Percentiles rank a stretch among this genome's conserved stretches.
These are phyloP conservation scores for Barbatosphaeria neglecta DNA, from an alignment of 495 filamentous ascomycete species.

Conservation along the genomic window DNA sequence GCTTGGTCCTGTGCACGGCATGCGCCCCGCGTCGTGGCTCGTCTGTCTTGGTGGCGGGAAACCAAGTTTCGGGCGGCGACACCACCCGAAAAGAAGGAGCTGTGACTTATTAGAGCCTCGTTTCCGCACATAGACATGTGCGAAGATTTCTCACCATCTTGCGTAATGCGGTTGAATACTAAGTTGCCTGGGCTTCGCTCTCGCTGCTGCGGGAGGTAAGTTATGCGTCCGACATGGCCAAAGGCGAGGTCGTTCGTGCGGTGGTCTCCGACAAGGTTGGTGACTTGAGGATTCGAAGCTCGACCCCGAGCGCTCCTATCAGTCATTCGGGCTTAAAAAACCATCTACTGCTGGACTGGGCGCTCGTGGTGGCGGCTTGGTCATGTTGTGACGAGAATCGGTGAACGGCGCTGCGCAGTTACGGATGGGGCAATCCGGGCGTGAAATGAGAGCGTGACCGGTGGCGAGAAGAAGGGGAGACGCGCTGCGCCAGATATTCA, in stretches of 20 bases:
- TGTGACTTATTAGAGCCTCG: not conserved
- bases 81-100: slow-evolving; percentile 15
- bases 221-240: slow-evolving; percentile 11
- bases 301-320: not conserved
- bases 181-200: slow-evolving; percentile 9
- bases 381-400: not conserved
- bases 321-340: not conserved
- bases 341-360: not conserved
- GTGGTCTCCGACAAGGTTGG: not conserved
- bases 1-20: slow-evolving; percentile 6
- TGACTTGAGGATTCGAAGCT: not conserved
- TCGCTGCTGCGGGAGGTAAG: slow-evolving; percentile 8
- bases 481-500: too few species aligned
- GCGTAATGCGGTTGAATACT: slow-evolving; percentile 7
- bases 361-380: not conserved
- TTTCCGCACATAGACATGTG: not conserved
- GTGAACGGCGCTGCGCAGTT: not conserved
- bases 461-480: not conserved
- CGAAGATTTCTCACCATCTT: slow-evolving; percentile 12
- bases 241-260: not conserved
- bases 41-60: slow-evolving; percentile 7
- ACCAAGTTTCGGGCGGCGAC: slow-evolving; percentile 24
- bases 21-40: slow-evolving; percentile 5
- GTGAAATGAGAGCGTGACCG: not conserved
- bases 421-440: not conserved